phyloP scores from a whole-genome alignment of 1,139 yeast species.

The Geotrichum restrictum region DNA sequence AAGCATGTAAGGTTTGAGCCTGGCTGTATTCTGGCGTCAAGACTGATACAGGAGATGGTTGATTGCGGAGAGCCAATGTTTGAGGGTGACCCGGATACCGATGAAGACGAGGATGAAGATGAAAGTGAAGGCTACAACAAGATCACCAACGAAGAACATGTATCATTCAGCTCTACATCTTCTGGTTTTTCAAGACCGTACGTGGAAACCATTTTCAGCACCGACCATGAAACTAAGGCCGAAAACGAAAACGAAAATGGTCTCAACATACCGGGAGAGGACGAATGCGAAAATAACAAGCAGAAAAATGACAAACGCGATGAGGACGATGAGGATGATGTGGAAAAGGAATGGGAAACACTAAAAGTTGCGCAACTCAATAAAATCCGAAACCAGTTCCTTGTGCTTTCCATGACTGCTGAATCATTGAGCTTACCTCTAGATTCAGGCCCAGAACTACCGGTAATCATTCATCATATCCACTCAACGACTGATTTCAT shows the following conservation, averaged over 20 bases:
- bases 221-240: too few species aligned
- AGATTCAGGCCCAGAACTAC: too few species aligned
- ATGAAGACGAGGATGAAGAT: not conserved
- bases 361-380: not conserved
- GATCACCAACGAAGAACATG: not conserved
- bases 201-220: too few species aligned
- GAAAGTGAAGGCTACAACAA: not conserved
- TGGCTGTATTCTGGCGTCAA: not conserved
- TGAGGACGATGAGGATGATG: not conserved
- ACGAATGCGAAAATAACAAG: too few species aligned
- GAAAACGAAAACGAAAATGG: too few species aligned
- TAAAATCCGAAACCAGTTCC: not conserved
- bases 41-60: not conserved
- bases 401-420: not conserved
- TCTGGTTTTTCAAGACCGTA: too few species aligned
- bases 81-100: not conserved
- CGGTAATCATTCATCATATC: too few species aligned
- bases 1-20: constrained; percentile 1
- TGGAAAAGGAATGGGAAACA: not conserved
- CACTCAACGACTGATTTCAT: too few species aligned
- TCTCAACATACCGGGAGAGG: too few species aligned
- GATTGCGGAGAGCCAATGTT: not conserved
- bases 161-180: too few species aligned
- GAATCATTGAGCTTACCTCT: too few species aligned
- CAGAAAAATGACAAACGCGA: too few species aligned